Evolutionary conservation across 2,329 filamentous ascomycete species (phyloP), one percentile per base, ranked within the genome.

Genomic region (Stagonosporopsis vannaccii): DNA sequence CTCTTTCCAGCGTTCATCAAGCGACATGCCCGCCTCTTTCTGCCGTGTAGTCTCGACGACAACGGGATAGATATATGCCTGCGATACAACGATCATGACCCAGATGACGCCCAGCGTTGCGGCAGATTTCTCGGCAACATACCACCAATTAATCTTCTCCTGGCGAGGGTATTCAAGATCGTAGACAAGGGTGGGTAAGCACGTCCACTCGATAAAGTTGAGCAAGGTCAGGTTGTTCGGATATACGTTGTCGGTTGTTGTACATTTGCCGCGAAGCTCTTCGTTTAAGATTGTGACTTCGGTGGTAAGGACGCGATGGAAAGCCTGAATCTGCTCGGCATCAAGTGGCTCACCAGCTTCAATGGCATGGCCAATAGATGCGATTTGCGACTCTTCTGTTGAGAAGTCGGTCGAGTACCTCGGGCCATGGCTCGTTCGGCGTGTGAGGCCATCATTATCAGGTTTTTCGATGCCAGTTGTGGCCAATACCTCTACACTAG

Each of bases 51-150:
- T 86, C 64, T 85, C 80, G 69, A 90, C 83, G 2, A 92, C 88
- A 0, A 91, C 85, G 0, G 90, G 90, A 68, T 91, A 92, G 62
- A 93, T 91, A 67, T 86, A 91, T 20, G 87, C 84, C 76, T 93
- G 90, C 0, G 87, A 89, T 47, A 93, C 81, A 70, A 91, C 85
- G 59, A 91, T 88, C 90, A 93, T 93, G 59, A 92, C 85, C 67
- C 88, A 87, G 35, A 92, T 85, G 52, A 90, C 81, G 6, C 90
- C 90, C 56, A 92, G 84, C 15, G 87, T 88, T 2, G 90, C 90
- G 1, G 82, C 80, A 1, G 82, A 77, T 73, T 93, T 93, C 73
- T 93, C 90, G 6, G 83, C 81, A 4, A 91, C 88, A 67, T 93
- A 93, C 62, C 79, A 80, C 89, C 89, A 92, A 74, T 90, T 87